A percentile compares a stretch with the other conserved stretches of the same genome.
phyloP scores from a whole-genome alignment of 768 basidiomycete genomes.

The Zangia roseola region DNA sequence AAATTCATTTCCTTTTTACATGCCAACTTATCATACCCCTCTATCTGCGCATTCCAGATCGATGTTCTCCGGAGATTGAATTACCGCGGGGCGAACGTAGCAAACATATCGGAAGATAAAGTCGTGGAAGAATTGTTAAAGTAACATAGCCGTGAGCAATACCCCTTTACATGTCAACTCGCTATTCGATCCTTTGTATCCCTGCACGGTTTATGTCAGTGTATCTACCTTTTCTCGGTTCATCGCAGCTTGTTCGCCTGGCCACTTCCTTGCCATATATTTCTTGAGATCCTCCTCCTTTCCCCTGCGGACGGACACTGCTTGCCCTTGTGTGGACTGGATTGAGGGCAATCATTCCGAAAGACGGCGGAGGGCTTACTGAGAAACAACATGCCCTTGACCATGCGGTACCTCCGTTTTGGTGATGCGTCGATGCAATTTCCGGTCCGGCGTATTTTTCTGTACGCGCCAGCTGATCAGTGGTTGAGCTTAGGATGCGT shows the following conservation, averaged over 20 bases:
- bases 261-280: background rate
- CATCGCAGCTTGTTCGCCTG: slow-evolving; percentile 13
- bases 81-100: slow-evolving; percentile 80
- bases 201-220: slow-evolving; percentile 24
- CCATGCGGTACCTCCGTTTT: background rate
- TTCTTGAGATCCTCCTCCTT: slow-evolving; percentile 4
- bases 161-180: slow-evolving; percentile 23
- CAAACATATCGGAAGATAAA: slow-evolving; percentile 78
- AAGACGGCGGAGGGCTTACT: background rate
- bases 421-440: background rate
- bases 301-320: slow-evolving; percentile 4
- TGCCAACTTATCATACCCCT: slow-evolving; percentile 3
- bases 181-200: slow-evolving; percentile 23
- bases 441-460: background rate
- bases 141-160: slow-evolving; percentile 31
- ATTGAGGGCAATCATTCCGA: background rate
- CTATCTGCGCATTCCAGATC: slow-evolving; percentile 47
- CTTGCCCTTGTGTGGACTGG: slow-evolving; percentile 6
- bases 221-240: slow-evolving; percentile 21
- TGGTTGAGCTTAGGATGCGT: background rate
- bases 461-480: background rate
- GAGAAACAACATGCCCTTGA: background rate
- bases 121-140: slow-evolving; percentile 86
- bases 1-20: too few relatives aligned
- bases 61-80: slow-evolving; percentile 86